Percentiles rank a stretch among this genome's conserved stretches.
Conservation (phyloP, 257 asterid genomes). For the Scutellaria barbata region DNA sequence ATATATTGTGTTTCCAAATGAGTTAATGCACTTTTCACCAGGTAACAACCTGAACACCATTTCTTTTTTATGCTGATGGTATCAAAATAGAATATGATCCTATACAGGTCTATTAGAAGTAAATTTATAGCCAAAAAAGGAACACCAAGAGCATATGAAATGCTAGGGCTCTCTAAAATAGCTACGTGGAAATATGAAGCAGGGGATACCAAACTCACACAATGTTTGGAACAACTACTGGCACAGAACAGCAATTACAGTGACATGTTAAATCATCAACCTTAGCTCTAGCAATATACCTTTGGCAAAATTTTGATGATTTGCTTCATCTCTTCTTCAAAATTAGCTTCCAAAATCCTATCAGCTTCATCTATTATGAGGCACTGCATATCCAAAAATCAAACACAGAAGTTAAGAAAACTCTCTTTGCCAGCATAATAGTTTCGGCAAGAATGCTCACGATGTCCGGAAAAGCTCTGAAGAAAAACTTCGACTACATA, state of each 20-base stretch:
- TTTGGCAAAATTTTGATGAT: slow-evolving; percentile 81
- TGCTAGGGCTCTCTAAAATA: not conserved
- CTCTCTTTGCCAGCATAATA: slow-evolving; percentile 6
- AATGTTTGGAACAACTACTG: not conserved
- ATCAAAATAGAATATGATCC: slow-evolving; percentile 21
- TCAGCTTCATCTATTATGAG: slow-evolving; percentile 96
- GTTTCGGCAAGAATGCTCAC: slow-evolving; percentile 1
- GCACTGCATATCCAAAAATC: slow-evolving; percentile 67
- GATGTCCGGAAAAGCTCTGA: not conserved
- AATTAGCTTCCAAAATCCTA: slow-evolving; percentile 91
- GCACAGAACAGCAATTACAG: not conserved
- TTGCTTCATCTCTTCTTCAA: slow-evolving; percentile 93
- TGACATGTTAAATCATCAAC: not conserved
- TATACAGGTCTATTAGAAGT: not conserved
- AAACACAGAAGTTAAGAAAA: slow-evolving; percentile 23
- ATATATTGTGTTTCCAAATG: slow-evolving; percentile 2
- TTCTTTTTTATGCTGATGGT: not conserved
- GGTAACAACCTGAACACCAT: not conserved
- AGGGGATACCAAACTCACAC: not conserved
- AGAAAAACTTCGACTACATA: slow-evolving; percentile 14
- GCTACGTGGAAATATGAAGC: not conserved
- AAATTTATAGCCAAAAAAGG: not conserved
- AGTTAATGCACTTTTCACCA: not conserved
- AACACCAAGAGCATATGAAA: not conserved
- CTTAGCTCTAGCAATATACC: slow-evolving; percentile 49